Percentiles rank a stretch among this genome's conserved stretches.
Conservation (phyloP, 495 filamentous ascomycete species). For the Lophiotrema nucula region DNA sequence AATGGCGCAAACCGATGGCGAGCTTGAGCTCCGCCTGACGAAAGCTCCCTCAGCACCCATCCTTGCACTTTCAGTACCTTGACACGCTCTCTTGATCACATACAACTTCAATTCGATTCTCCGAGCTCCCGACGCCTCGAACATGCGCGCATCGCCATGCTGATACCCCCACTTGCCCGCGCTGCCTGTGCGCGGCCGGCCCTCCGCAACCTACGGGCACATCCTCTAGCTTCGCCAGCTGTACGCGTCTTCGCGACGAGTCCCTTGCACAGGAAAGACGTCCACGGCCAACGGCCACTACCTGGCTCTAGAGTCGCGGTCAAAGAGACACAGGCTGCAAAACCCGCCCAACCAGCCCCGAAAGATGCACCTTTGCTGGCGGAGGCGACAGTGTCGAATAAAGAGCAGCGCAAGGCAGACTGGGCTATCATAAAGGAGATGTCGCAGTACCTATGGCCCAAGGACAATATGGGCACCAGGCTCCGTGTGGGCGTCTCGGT, state of each 20-base stretch:
- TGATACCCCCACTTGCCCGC: conserved; percentile 18
- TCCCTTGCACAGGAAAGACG: conserved; percentile 43
- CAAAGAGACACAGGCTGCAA: conserved; percentile 36
- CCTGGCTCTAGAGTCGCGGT: conserved; percentile 25
- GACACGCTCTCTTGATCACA: too few species aligned
- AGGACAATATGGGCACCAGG: conserved; percentile 77
- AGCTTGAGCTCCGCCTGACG: too few species aligned
- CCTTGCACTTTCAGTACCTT: too few species aligned
- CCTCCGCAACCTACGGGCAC: conserved; percentile 6
- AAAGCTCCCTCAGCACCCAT: too few species aligned
- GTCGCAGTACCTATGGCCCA: conserved; percentile 95
- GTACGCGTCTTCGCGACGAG: conserved; percentile 40
- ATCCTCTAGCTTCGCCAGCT: not conserved
- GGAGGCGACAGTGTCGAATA: conserved; percentile 58
- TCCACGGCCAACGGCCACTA: conserved; percentile 25
- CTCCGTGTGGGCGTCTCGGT: conserved; percentile 79
- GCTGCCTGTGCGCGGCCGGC: conserved; percentile 9
- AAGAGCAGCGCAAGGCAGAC: conserved; percentile 92
- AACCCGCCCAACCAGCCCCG: conserved; percentile 38
- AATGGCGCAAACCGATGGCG: too few species aligned
- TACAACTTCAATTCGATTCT: conserved; percentile 5
- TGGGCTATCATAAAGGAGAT: conserved; percentile 99
- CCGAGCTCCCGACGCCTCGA: too few species aligned
- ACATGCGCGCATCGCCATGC: conserved; percentile 17
- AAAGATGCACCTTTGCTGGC: conserved; percentile 53